Base-by-base conservation (phyloP, 768 basidiomycete species). In the Lactarius tabidus region DNA sequence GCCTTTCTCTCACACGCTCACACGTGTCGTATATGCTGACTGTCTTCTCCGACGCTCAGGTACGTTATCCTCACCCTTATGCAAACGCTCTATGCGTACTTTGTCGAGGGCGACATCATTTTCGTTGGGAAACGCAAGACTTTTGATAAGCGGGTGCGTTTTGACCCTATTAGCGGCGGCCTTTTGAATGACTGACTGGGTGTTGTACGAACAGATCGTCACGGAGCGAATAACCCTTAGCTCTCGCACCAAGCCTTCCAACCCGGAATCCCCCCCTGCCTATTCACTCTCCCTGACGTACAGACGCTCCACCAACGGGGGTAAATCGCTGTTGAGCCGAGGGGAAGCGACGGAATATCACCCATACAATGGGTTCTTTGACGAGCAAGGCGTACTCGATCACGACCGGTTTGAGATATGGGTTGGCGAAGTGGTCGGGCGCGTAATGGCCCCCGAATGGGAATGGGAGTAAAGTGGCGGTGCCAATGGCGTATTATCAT, bases 81-180 rank as follows among this genome's bases (percentile, higher is more conserved):
- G 14, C 89, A 93, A 75, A 84, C 89, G 15, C 77, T 91, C 36
- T 96, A 96, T 72, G 83, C 89, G n/a, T 91, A 90, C 73, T 91
- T 92, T 68, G 76, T 95, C 63, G 93, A 95, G 74, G 87, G 89
- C 38, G 82, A 90, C 64, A 88, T 85, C 59, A 85, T 96, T 65
- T 98, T 93, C 73, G 85, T 90, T 29, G 95, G 95, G 39, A 92
- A 89, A 73, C 86, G 95, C 68, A 94, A 95, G 77, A 89, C 91
- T 18, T 86, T 96, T 67, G 90, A 91, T 18, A 93, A 92, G 75
- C 83, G 92, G 64, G 91, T 93, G 69, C 65, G 87, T 79, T 26
- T 57, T 41, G 8, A 3, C n/a, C 17, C 26, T 29, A 33, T 12
- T 17, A 31, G 51, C 20, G 28, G 31, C 58, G 5, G 14, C 36